Evolutionary conservation across 164 flowering plant species (phyloP).

Genomic region (Vitis riparia): DNA sequence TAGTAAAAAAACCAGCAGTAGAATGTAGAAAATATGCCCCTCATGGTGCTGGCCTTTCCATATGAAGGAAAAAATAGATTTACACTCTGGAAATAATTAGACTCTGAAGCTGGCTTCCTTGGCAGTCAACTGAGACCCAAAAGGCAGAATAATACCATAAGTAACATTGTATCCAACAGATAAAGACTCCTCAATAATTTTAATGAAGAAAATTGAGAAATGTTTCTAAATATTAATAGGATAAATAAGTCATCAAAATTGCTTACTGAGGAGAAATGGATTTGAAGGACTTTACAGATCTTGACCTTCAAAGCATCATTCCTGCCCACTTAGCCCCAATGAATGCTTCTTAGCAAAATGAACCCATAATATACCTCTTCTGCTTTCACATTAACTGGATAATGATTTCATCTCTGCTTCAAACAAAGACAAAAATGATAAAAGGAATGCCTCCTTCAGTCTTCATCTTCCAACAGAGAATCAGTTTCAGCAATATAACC

Average conservation of each 20-base stretch:
- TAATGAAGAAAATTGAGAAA: not conserved
- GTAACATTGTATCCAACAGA: not conserved
- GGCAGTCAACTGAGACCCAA: not conserved
- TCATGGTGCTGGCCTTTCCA: not conserved
- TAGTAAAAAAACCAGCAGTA: too few species aligned
- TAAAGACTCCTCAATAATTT: not conserved
- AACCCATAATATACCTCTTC: too few species aligned
- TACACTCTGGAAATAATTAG: not conserved
- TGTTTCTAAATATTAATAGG: not conserved
- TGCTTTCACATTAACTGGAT: not conserved
- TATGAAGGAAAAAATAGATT: not conserved
- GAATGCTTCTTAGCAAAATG: not conserved
- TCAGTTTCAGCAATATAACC: constrained; percentile 28
- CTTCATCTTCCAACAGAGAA: constrained; percentile 10
- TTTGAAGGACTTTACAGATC: not conserved
- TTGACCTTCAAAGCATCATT: not conserved
- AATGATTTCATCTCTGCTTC: not conserved
- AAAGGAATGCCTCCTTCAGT: constrained; percentile 1
- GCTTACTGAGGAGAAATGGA: not conserved
- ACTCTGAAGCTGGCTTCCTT: not conserved
- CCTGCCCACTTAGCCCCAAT: not conserved
- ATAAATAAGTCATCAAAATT: not conserved
- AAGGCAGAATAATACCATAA: not conserved
- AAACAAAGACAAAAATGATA: not conserved
- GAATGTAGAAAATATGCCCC: not conserved